Percentiles rank a stretch among this genome's conserved stretches.
These are phyloP conservation scores for Erigeron canadensis DNA, from an alignment of 129 eudicot genomes.

Conservation along the genomic window DNA sequence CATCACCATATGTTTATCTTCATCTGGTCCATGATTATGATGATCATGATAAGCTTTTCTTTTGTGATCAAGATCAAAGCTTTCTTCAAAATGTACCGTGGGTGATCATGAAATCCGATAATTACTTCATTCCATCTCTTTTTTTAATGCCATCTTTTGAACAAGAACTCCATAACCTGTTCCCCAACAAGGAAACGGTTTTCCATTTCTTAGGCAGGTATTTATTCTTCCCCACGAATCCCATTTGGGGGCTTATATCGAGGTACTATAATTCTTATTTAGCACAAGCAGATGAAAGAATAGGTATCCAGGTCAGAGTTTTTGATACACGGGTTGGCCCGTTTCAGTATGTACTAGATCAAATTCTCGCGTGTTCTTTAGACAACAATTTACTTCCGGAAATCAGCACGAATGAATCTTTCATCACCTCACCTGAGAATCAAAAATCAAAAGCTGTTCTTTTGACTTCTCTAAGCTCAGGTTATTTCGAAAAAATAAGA, in stretches of 20 bases:
- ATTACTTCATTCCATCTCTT: slow-evolving; percentile 74
- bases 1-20: slow-evolving; percentile 50
- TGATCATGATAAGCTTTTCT: slow-evolving; percentile 70
- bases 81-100: slow-evolving; percentile 53
- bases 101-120: slow-evolving; percentile 67
- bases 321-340: slow-evolving; percentile 53
- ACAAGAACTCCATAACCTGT: slow-evolving; percentile 49
- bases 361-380: slow-evolving; percentile 52
- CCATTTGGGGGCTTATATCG: slow-evolving; percentile 68
- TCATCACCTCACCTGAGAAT: slow-evolving; percentile 10
- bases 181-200: slow-evolving; percentile 65
- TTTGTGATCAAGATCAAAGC: slow-evolving; percentile 74
- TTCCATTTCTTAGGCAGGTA: slow-evolving; percentile 73
- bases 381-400: slow-evolving; percentile 58
- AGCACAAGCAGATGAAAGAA: slow-evolving; percentile 63
- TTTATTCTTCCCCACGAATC: slow-evolving; percentile 67
- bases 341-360: slow-evolving; percentile 63
- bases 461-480: slow-evolving; percentile 62
- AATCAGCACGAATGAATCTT: slow-evolving; percentile 36
- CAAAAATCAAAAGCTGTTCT: slow-evolving; percentile 56
- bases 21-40: slow-evolving; percentile 68
- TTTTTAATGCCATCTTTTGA: slow-evolving; percentile 70
- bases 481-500: slow-evolving; percentile 58
- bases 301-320: slow-evolving; percentile 72
- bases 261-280: slow-evolving; percentile 66